Evolutionary conservation across 768 basidiomycete species (phyloP).

Genomic region (Auricularia cornea): DNA sequence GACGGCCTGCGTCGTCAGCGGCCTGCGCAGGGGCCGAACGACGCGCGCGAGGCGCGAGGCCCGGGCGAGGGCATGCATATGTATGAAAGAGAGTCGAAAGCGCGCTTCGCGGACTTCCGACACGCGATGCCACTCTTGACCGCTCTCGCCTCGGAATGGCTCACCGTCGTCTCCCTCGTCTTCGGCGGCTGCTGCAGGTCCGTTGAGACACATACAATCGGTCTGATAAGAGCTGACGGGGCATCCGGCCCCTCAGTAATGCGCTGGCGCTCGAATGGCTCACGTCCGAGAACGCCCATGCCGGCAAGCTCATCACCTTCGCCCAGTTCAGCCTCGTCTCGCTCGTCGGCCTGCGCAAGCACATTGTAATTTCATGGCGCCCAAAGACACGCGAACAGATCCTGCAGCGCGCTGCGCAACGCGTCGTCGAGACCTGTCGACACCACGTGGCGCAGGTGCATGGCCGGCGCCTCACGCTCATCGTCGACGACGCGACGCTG

Average conservation of each 20-base stretch:
- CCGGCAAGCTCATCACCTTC: slow-evolving; percentile 81
- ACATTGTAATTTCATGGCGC: slow-evolving; percentile 31
- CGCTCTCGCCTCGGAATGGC: slow-evolving; percentile 36
- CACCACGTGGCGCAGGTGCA: not conserved
- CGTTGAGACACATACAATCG: slow-evolving; percentile 10
- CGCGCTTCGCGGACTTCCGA: not conserved
- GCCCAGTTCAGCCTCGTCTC: slow-evolving; percentile 77
- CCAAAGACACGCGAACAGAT: not conserved
- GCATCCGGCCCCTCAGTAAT: slow-evolving; percentile 40
- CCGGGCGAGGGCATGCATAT: not conserved
- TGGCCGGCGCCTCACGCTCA: not conserved
- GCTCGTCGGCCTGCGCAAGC: slow-evolving; percentile 59
- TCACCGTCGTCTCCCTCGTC: slow-evolving; percentile 58
- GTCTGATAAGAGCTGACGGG: not conserved
- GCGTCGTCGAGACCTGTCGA: not conserved
- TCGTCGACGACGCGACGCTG: not conserved
- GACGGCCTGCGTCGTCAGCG: not conserved
- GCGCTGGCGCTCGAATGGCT: slow-evolving; percentile 70
- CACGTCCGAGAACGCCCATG: slow-evolving; percentile 55
- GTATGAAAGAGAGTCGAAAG: not conserved
- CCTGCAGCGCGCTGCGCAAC: not conserved
- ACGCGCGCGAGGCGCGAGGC: not conserved
- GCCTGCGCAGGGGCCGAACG: not conserved
- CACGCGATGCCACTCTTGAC: not conserved
- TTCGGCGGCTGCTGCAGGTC: slow-evolving; percentile 90